A percentile compares a stretch with the other conserved stretches of the same genome.
phyloP scores from a whole-genome alignment of 441 rosid genomes.

The Brassica balearica region DNA sequence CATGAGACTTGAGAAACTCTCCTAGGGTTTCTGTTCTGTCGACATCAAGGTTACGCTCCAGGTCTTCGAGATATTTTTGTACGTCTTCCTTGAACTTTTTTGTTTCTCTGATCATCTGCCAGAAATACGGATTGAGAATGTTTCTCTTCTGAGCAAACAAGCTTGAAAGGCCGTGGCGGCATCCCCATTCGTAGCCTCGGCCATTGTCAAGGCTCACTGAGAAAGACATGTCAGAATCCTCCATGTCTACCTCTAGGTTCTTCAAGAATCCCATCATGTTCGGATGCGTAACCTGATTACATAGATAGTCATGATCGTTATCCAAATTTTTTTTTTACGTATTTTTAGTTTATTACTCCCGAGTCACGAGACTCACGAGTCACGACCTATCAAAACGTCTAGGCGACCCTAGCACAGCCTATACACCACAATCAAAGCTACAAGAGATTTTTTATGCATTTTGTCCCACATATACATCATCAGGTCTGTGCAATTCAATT shows the following conservation, averaged over 20 bases:
- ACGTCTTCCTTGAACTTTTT: constrained; percentile 69
- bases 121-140: constrained; percentile 61
- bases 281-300: constrained; percentile 72
- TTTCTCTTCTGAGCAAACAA: constrained; percentile 78
- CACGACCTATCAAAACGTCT: not conserved
- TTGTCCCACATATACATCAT: not conserved
- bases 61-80: constrained; percentile 62
- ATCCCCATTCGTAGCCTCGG: constrained; percentile 84
- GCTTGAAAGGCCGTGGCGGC: constrained; percentile 67
- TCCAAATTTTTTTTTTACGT: not conserved
- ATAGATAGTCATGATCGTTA: not conserved
- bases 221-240: constrained; percentile 79
- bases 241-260: constrained; percentile 77
- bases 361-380: not conserved
- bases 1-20: constrained; percentile 57
- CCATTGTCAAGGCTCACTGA: constrained; percentile 79
- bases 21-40: constrained; percentile 67
- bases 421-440: not conserved
- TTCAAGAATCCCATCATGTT: constrained; percentile 81
- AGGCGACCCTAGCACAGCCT: not conserved
- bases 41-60: constrained; percentile 63
- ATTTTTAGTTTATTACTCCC: not conserved
- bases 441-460: not conserved
- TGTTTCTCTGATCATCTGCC: constrained; percentile 78
- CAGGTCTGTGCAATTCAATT: not conserved